Evolutionary conservation across 768 basidiomycete genomes (phyloP), one percentile per base, ranked within the genome.

Genomic region (Pleurotus tuber-regium): DNA sequence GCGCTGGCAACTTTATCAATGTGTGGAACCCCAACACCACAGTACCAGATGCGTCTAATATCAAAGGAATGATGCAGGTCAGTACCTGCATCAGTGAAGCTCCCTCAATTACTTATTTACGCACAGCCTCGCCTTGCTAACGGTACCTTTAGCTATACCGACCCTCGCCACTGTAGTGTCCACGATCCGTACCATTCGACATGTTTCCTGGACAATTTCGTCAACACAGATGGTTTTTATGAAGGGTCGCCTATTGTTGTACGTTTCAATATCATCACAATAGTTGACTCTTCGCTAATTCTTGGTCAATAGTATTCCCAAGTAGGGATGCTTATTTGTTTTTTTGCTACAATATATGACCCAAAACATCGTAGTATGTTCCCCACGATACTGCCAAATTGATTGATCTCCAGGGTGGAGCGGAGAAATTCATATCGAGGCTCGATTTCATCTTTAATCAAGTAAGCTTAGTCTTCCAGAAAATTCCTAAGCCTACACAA

Each of bases 311-410:
- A 80, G 80, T 83, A 84, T 58, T 83, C 81, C 18, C 79, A 82
- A 64, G 80, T 79, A 61, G 41, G 68, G 55, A 7, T 36, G 9
- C 9, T 2, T 3, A 16, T 19, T 10, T 33, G 18, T n/a, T 29
- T 19, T 30, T 26, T 24, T 44, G 39, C n/a, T 5, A 33, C n/a
- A n/a, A n/a, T n/a, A n/a, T n/a, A n/a, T 36, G 18, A 48, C 31
- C 16, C 9, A 9, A 10, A 16, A 23, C 41, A 1, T n/a, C 51
- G 29, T 63, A 86, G 78, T 86, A 77, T 54, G 81, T 77, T 3
- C 84, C 83, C 0, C 84, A 86, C 56, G 84, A 86, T 61, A 84
- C 73, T 4, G 83, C 83, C 4, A 75, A 75, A 58, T 66, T 86
- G 28, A 78, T 86, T 29, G 63, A 77, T 29, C 71, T 86, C n/a